Evolutionary conservation across 768 basidiomycete genomes (phyloP), one percentile per base, ranked within the genome.

Genomic region (Mycena leptocephala): DNA sequence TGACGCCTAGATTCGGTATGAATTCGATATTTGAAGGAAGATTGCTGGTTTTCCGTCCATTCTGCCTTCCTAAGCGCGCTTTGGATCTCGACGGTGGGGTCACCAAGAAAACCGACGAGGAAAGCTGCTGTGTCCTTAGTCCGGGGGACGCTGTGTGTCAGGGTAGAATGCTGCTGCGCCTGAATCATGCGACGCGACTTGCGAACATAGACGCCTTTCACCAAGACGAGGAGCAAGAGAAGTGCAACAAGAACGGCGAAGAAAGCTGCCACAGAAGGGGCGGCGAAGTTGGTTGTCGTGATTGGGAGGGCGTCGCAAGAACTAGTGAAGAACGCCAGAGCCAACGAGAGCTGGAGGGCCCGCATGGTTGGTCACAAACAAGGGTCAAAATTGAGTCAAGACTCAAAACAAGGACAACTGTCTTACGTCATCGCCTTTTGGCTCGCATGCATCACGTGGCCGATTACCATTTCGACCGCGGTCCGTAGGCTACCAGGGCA

Each of bases 51-150:
- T 70, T 80, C 79, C 37, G 72, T 59, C 64, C 73, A 78, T 63
- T 77, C 63, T 30, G 76, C 51, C 33, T 79, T 72, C n/a, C n/a
- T n/a, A n/a, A n/a, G n/a, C n/a, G n/a, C n/a, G n/a, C n/a, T n/a
- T n/a, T n/a, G n/a, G n/a, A 84, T 78, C 82, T 90, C 89, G 84
- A 85, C 87, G 13, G 84, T 77, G n/a, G 89, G 89, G 51, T 88
- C 89, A 39, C 88, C 88, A 51, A 89, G 83, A 65, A 89, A 84
- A 3, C 89, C 89, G 22, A 88, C 86, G 33, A 87, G 72, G 76
- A 89, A 84, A 18, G 86, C 88, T 53, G 85, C 80, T 75, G 82
- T 86, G 72, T 76, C 77, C 53, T 76, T 77, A 32, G 70, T 22
- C 9, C 68, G 75, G 24, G 78, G 53, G 16, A 61, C 61, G 72